Evolutionary conservation across 2,329 filamentous ascomycete genomes (phyloP).

Genomic region (Blastomyces emzantsi): DNA sequence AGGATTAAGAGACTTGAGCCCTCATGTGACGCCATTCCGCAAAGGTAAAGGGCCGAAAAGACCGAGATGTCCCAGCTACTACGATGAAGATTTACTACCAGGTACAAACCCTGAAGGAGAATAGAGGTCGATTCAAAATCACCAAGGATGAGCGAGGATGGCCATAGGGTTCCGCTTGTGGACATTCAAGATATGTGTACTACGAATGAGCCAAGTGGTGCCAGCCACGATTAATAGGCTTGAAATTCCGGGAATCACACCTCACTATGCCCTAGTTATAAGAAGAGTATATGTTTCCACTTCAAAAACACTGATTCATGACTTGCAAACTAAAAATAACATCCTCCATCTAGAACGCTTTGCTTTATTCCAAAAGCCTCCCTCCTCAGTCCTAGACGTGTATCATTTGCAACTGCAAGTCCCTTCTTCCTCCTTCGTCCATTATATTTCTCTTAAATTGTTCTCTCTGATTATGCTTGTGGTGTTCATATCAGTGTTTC

Average conservation of each 20-base stretch:
- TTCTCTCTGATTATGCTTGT: not conserved
- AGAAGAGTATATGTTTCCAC: not conserved
- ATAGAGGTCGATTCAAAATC: not conserved
- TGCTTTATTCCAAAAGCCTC: not conserved
- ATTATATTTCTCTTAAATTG: not conserved
- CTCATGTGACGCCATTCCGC: conserved; percentile 14
- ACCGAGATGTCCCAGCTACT: conserved; percentile 12
- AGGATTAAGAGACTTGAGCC: conserved; percentile 9
- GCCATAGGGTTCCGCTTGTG: not conserved
- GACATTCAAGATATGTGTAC: not conserved
- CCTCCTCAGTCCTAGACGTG: not conserved
- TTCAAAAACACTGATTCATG: not conserved
- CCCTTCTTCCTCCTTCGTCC: not conserved
- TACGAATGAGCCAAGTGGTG: not conserved
- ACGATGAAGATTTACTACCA: conserved; percentile 14
- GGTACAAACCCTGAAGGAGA: not conserved
- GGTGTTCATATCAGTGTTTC: not conserved
- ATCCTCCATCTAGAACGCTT: no score
- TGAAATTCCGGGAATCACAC: not conserved
- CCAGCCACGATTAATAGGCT: not conserved
- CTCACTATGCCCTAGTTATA: not conserved
- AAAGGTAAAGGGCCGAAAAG: conserved; percentile 14
- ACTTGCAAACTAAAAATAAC: not conserved
- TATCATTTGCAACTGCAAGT: not conserved
- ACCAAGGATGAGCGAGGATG: not conserved